Evolutionary conservation across 2,329 filamentous ascomycete species (phyloP).

Genomic region (Fusarium hainanense): DNA sequence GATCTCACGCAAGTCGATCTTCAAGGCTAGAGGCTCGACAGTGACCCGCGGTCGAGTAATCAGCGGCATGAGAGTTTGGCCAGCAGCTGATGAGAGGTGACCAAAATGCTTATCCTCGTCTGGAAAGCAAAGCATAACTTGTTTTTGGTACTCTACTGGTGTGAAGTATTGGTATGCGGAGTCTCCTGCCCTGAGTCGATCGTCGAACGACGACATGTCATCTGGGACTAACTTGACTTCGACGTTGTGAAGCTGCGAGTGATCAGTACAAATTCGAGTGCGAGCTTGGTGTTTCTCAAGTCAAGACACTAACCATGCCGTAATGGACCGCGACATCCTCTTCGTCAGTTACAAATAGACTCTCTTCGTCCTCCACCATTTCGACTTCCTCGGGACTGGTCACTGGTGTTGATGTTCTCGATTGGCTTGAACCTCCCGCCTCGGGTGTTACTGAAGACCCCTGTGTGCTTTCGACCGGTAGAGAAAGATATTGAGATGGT

Average conservation of each 20-base stretch:
- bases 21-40: not conserved
- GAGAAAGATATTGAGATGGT: not conserved
- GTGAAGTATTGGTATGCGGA: conserved; percentile 1
- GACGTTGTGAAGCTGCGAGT: conserved; percentile 5
- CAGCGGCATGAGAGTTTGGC: not conserved
- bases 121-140: conserved; percentile 13
- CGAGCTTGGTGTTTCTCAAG: rapidly evolving
- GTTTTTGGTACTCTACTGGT: not conserved
- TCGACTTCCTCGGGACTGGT: not conserved
- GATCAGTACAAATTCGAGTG: not conserved
- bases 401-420: not conserved
- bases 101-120: conserved; percentile 1
- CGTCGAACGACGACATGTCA: conserved; percentile 1
- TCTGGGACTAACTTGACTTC: conserved; percentile 11
- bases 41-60: not conserved
- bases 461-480: not conserved
- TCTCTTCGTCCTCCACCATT: not conserved
- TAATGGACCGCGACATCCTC: not conserved
- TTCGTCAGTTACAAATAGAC: not conserved
- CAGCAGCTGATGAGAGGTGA: not conserved
- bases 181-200: not conserved
- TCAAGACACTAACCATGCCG: not conserved
- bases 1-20: not conserved
- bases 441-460: not conserved
- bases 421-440: not conserved